A percentile compares a stretch with the other conserved stretches of the same genome.
Evolutionary conservation across 805 yeast genomes (phyloP).

Genomic region (Candida koratica): DNA sequence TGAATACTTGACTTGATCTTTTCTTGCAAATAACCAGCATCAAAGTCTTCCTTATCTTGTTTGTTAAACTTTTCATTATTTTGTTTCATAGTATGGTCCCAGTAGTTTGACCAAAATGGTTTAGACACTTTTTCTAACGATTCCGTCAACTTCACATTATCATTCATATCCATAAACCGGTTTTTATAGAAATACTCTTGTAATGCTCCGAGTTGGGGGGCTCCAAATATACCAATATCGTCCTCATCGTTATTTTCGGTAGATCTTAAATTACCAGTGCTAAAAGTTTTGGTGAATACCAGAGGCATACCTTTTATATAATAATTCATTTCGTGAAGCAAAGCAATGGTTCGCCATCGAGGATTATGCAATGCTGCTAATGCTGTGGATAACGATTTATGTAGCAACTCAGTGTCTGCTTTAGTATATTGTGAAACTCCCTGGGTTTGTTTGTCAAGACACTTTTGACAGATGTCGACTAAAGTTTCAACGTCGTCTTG

Average conservation of each 20-base stretch:
- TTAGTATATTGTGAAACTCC: constrained; percentile 26
- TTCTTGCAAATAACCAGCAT: constrained; percentile 10
- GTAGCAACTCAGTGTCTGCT: constrained; percentile 40
- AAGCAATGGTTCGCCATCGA: constrained; percentile 55
- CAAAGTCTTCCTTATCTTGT: constrained; percentile 22
- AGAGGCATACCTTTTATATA: constrained; percentile 46
- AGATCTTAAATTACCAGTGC: constrained; percentile 37
- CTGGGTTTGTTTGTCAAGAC: constrained; percentile 35
- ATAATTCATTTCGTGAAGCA: constrained; percentile 64
- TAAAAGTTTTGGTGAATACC: constrained; percentile 36
- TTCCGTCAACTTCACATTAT: constrained; percentile 23
- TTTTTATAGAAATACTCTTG: constrained; percentile 54
- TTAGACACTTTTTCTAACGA: constrained; percentile 33
- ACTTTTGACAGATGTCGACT: constrained; percentile 44
- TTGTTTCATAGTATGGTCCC: constrained; percentile 41
- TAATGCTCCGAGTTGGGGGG: constrained; percentile 50
- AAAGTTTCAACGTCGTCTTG: constrained; percentile 53
- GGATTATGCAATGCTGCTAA: constrained; percentile 47
- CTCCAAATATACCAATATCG: constrained; percentile 49
- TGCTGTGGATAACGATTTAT: constrained; percentile 44
- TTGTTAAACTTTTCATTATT: constrained; percentile 35
- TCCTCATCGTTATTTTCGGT: constrained; percentile 13
- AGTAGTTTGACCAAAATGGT: constrained; percentile 52
- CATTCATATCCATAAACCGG: constrained; percentile 37
- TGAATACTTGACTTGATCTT: constrained; percentile 9